Evolutionary conservation across 169 alveolate genomes (phyloP).

Genomic region (Ichthyophthirius multifiliis): DNA sequence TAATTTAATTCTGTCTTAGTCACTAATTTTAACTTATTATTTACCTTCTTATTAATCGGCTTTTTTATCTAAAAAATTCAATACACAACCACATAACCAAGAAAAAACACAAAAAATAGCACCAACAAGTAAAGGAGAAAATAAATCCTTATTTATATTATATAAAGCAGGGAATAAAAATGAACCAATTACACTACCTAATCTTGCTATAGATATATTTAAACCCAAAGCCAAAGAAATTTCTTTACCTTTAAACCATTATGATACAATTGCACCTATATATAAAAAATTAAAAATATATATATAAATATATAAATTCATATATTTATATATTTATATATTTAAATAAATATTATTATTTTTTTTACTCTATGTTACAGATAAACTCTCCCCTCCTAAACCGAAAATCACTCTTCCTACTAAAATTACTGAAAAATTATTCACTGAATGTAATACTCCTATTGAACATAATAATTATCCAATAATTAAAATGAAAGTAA

Average conservation of each 20-base stretch:
- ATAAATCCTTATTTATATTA: background rate
- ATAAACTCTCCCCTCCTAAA: slow-evolving; percentile 40
- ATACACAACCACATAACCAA: background rate
- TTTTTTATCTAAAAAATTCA: slow-evolving; percentile 16
- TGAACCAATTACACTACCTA: slow-evolving; percentile 30
- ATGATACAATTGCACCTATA: slow-evolving; percentile 27
- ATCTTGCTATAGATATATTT: slow-evolving; percentile 30
- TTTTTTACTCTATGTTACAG: slow-evolving; percentile 27
- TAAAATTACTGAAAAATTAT: background rate
- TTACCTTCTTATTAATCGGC: slow-evolving; percentile 29
- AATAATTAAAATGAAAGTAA: slow-evolving; percentile 15
- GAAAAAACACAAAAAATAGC: slow-evolving; percentile 6
- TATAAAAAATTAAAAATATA: background rate
- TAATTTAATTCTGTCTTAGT: background rate
- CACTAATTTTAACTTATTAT: background rate
- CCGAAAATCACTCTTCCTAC: slow-evolving; percentile 38
- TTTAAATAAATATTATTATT: background rate
- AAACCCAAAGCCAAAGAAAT: slow-evolving; percentile 39
- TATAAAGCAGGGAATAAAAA: slow-evolving; percentile 13
- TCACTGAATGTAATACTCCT: background rate
- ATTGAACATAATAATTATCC: slow-evolving; percentile 31
- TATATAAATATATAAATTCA: too few species aligned
- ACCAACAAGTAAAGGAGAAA: slow-evolving; percentile 16
- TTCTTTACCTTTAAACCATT: slow-evolving; percentile 45
- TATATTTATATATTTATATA: too few species aligned